A percentile compares a stretch with the other conserved stretches of the same genome.
Evolutionary conservation across 768 basidiomycete genomes (phyloP).

Genomic region (Tulasnella sp.): DNA sequence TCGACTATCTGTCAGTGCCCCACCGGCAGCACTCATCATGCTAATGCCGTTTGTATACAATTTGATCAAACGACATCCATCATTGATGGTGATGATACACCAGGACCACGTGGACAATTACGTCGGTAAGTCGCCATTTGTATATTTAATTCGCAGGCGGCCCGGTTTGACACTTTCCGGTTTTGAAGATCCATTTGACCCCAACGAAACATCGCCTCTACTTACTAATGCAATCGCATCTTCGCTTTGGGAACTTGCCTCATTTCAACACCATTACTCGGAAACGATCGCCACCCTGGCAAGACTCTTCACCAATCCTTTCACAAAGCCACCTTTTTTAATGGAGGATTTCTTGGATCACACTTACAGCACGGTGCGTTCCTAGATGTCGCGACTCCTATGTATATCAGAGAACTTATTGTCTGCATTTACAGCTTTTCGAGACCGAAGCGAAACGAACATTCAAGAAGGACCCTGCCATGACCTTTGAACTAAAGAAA

Average conservation of each 20-base stretch:
- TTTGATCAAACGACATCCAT: slow-evolving; percentile 84
- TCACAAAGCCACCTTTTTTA: slow-evolving; percentile 84
- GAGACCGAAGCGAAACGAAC: slow-evolving; percentile 77
- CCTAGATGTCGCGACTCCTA: slow-evolving; percentile 9
- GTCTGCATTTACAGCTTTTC: slow-evolving; percentile 57
- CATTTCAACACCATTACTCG: slow-evolving; percentile 79
- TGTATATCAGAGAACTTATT: background rate
- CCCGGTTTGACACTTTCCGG: background rate
- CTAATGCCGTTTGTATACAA: slow-evolving; percentile 94
- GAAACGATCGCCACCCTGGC: slow-evolving; percentile 80
- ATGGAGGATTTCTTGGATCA: slow-evolving; percentile 98
- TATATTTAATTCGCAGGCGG: background rate
- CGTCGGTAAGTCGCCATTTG: background rate
- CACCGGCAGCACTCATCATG: slow-evolving; percentile 87
- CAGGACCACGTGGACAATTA: slow-evolving; percentile 39
- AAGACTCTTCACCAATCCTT: slow-evolving; percentile 82
- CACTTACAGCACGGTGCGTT: slow-evolving; percentile 68
- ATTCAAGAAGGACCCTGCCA: slow-evolving; percentile 72
- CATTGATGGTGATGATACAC: slow-evolving; percentile 80
- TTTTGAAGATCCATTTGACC: slow-evolving; percentile 62
- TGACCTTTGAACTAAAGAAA: slow-evolving; percentile 39
- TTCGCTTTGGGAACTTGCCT: slow-evolving; percentile 87
- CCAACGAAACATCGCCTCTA: slow-evolving; percentile 65
- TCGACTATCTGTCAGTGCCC: slow-evolving; percentile 75
- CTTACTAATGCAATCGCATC: slow-evolving; percentile 76